phyloP scores from a whole-genome alignment of 257 asterid genomes.

The Salvia rosmarinus region DNA sequence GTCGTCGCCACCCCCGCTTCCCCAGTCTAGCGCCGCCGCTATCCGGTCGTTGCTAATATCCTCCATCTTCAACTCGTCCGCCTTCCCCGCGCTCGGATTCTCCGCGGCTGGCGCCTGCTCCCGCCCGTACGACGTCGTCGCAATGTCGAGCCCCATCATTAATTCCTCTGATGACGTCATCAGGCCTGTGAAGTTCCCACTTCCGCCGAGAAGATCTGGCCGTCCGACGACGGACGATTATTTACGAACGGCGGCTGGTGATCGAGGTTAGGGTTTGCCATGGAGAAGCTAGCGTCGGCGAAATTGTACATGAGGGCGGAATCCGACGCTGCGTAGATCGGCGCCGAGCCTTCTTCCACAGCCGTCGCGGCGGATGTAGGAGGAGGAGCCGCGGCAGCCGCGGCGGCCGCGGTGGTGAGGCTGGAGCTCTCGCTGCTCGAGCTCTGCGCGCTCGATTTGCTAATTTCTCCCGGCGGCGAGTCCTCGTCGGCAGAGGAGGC shows the following conservation, averaged over 20 bases:
- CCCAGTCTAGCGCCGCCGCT: constrained; percentile 59
- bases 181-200: constrained; percentile 56
- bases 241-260: constrained; percentile 40
- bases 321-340: constrained; percentile 36
- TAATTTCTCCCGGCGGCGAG: constrained; percentile 34
- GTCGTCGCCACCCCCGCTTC: constrained; percentile 41
- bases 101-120: constrained; percentile 22
- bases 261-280: constrained; percentile 39
- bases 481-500: constrained; percentile 14
- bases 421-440: constrained; percentile 84
- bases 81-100: background rate
- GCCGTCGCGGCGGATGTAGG: constrained; percentile 6
- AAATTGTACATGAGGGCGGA: constrained; percentile 42
- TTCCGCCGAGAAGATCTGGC: constrained; percentile 60
- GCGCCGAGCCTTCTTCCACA: constrained; percentile 48
- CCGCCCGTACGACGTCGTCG: constrained; percentile 39
- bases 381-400: no score
- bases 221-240: constrained; percentile 41
- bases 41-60: constrained; percentile 43
- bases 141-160: constrained; percentile 46
- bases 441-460: constrained; percentile 45
- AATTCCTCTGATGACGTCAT: constrained; percentile 50
- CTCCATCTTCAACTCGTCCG: constrained; percentile 42
- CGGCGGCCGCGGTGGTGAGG: constrained; percentile 52
- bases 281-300: constrained; percentile 50